Evolutionary conservation across 1,284 basidiomycete species (phyloP), one percentile per base, ranked within the genome.

Genomic region (Moesziomyces antarcticus): DNA sequence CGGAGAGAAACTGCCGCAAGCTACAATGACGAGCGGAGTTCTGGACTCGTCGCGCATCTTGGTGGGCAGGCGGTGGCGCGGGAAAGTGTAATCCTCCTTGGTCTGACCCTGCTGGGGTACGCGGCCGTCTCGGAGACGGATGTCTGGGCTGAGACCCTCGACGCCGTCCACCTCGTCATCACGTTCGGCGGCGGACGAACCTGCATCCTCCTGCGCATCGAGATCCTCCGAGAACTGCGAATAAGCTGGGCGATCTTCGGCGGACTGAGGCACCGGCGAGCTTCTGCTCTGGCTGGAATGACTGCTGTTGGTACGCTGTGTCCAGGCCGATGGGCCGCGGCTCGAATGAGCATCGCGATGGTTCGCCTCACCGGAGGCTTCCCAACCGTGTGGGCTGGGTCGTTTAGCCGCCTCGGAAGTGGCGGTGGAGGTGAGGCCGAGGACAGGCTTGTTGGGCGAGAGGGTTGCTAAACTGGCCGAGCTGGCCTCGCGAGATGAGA

Each of bases 1-100:
- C 1, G 87, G 87, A 1, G 87, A 87, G 82, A 88, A 88, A 22
- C 86, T 86, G 21, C 87, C 87, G 72, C 87, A 88, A 0, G 87
- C 87, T 33, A 88, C 87, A 22, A 84, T 81, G 37, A 84, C 79
- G 13, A 84, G 79, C 16, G 82, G 82, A 6, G 73, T 82, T 51
- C 81, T 82, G 55, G 60, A 55, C 46, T 81, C 80, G 61, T 84
- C 81, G 48, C 74, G 72, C 82, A 84, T 83, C 47, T 71, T 60
- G 5, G 74, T 77, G 3, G 81, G 79, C 7, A 84, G 58, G 0
- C 82, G 75, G 51, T 84, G 82, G 7, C 80, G 62, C 11, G 82
- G 81, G 48, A 84, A 84, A 10, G 35, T 50, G 59, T 84, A 84
- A 10, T 81, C 71, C 44, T 81, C 80, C 61, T 71, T 69, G 5